phyloP scores from a whole-genome alignment of 345 rosid species.

The Noccaea bulbosa region DNA sequence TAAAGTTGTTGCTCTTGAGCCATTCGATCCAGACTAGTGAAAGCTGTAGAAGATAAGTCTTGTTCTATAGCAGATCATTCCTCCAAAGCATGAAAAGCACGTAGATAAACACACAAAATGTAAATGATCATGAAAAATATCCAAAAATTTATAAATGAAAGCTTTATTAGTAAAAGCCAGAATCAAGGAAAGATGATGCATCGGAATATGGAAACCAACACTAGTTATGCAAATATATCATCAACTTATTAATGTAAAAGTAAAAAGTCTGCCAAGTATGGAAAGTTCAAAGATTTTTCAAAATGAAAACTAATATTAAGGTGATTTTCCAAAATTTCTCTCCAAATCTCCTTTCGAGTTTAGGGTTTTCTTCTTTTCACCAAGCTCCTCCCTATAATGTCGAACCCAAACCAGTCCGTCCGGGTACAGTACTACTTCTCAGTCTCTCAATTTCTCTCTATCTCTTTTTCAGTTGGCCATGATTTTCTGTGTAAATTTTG shows the following conservation, averaged over 20 bases:
- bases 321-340: no score
- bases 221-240: neutral
- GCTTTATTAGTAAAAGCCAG: no score
- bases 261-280: neutral
- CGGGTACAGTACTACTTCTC: constrained; percentile 20
- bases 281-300: neutral
- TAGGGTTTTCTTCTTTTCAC: constrained; percentile 23
- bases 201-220: neutral
- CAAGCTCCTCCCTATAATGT: constrained; percentile 28
- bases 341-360: neutral
- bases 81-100: neutral
- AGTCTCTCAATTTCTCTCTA: neutral
- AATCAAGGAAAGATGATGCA: neutral
- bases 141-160: no score
- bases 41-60: no score
- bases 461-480: neutral
- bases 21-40: neutral
- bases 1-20: constrained; percentile 15
- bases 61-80: neutral
- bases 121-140: no score
- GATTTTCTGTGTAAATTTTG: constrained; percentile 14
- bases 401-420: constrained; percentile 26
- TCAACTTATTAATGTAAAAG: neutral
- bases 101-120: no score
- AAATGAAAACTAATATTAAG: no score